A percentile compares a stretch with the other conserved stretches of the same genome.
phyloP scores from a whole-genome alignment of 768 basidiomycete species.

The Mycena sanguinolenta region DNA sequence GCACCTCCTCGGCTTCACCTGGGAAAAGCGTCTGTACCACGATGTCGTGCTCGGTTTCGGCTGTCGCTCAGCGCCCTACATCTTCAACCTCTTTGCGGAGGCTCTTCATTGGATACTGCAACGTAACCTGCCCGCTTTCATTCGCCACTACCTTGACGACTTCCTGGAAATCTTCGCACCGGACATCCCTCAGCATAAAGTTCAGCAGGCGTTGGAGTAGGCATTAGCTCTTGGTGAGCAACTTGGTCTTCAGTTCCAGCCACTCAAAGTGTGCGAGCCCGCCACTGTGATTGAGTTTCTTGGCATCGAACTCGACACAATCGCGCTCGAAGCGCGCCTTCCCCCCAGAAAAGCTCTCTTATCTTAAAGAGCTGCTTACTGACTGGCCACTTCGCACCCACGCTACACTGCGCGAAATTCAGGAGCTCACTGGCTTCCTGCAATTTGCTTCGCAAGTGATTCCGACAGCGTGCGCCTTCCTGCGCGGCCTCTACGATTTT shows the following conservation, averaged over 20 bases:
- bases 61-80: no score
- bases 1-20: no score
- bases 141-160: background rate
- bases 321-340: background rate
- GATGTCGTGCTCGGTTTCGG: no score
- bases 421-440: conserved; percentile 34
- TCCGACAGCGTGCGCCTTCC: conserved; percentile 25
- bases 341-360: background rate
- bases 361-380: background rate
- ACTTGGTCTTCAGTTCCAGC: background rate
- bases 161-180: background rate
- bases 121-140: background rate
- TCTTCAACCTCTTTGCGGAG: no score
- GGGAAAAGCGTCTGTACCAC: no score
- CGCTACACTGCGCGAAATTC: conserved; percentile 19
- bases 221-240: background rate
- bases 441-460: conserved; percentile 36
- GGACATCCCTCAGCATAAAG: background rate
- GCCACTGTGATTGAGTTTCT: background rate
- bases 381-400: background rate
- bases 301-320: background rate
- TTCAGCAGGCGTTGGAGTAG: background rate
- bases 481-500: conserved; percentile 21
- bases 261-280: background rate
- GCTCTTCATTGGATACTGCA: background rate